phyloP scores from a whole-genome alignment of 768 basidiomycete species.

The Russula lepida region DNA sequence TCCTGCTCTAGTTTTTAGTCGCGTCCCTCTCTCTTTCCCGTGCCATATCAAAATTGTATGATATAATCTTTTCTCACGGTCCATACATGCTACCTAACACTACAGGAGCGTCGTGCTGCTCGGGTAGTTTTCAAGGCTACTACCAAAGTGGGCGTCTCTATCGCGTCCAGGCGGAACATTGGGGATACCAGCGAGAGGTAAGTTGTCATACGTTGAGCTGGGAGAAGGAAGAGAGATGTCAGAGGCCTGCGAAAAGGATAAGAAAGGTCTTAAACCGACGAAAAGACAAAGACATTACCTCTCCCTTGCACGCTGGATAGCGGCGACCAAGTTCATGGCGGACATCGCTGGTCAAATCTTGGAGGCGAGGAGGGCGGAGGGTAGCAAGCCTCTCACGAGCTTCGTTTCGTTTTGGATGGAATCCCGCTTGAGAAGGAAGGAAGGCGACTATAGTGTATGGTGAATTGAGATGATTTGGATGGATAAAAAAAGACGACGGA shows the following conservation, averaged over 20 bases:
- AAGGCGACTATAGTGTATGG: slow-evolving; percentile 54
- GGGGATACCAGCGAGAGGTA: slow-evolving; percentile 57
- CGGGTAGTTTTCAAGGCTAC: neutral
- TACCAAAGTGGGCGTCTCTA: neutral
- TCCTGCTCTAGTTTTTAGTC: slow-evolving; percentile 4
- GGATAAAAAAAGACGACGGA: slow-evolving; percentile 24
- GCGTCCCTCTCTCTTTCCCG: neutral
- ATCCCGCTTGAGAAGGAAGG: slow-evolving; percentile 83
- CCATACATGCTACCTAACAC: neutral
- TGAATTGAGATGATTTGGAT: neutral
- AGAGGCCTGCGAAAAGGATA: slow-evolving; percentile 24
- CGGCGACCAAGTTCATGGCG: slow-evolving; percentile 88
- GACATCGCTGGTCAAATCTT: slow-evolving; percentile 92
- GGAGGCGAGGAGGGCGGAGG: slow-evolving; percentile 79
- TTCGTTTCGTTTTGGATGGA: slow-evolving; percentile 97
- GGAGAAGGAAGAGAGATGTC: slow-evolving; percentile 37
- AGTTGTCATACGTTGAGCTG: slow-evolving; percentile 58
- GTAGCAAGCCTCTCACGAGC: slow-evolving; percentile 95
- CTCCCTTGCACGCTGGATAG: slow-evolving; percentile 92
- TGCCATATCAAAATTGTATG: too few relatives aligned
- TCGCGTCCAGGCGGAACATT: slow-evolving; percentile 28
- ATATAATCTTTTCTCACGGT: slow-evolving; percentile 10
- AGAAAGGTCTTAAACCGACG: neutral
- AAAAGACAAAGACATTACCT: slow-evolving; percentile 39
- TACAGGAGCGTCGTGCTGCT: slow-evolving; percentile 28